Conservation (phyloP, 208 protist species). For the Trypanosoma melophagium region DNA sequence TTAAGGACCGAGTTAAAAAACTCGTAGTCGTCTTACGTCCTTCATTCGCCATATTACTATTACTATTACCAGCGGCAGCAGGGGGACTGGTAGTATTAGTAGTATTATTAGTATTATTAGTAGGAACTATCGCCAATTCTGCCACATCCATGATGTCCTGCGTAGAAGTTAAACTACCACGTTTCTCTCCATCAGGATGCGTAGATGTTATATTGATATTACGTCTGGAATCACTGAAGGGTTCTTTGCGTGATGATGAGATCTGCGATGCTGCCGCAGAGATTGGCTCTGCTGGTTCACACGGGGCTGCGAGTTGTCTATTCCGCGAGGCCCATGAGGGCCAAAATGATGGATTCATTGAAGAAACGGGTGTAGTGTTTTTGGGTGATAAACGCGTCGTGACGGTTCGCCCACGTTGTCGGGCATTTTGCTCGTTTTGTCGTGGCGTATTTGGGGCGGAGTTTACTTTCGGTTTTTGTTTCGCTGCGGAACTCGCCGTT, state of each 20-base stretch:
- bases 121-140: background rate
- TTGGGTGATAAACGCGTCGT: too few species aligned
- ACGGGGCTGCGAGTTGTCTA: background rate
- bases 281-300: background rate
- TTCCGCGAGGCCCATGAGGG: background rate
- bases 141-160: background rate
- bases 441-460: constrained; percentile 5
- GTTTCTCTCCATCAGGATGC: too few species aligned
- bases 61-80: background rate
- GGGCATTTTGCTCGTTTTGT: background rate
- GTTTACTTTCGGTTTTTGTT: constrained; percentile 7
- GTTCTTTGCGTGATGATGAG: background rate
- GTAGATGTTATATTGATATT: too few species aligned
- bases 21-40: background rate
- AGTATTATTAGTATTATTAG: background rate
- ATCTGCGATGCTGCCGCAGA: background rate
- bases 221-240: too few species aligned
- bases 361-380: background rate
- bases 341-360: background rate
- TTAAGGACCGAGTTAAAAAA: background rate
- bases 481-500: constrained; percentile 19
- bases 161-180: too few species aligned
- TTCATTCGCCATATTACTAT: background rate
- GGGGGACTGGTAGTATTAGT: background rate
- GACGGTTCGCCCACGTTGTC: too few species aligned